Evolutionary conservation across 2,329 filamentous ascomycete species (phyloP).

Genomic region (Fusarium nanum): DNA sequence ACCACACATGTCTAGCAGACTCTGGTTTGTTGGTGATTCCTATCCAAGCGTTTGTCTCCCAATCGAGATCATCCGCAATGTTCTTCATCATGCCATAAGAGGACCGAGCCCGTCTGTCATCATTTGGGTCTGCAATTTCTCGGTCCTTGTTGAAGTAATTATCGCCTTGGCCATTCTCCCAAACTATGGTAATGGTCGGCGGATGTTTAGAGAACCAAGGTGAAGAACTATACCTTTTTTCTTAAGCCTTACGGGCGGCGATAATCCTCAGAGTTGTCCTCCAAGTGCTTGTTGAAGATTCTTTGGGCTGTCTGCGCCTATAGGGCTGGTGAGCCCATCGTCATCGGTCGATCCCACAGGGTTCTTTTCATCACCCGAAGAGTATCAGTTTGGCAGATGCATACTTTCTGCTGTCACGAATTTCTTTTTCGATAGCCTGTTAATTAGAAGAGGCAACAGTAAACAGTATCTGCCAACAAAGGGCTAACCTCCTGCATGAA

Average conservation of each 20-base stretch:
- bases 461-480: neutral
- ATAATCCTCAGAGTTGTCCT: conserved; percentile 10
- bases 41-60: no score
- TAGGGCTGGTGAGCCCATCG: no score
- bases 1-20: no score
- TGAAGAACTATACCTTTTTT: conserved; percentile 8
- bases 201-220: fast-evolving
- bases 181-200: neutral
- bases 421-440: neutral
- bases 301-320: neutral
- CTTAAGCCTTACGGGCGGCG: conserved; percentile 10
- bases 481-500: neutral
- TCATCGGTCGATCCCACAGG: no score
- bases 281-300: conserved; percentile 5
- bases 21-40: no score
- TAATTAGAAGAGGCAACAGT: neutral
- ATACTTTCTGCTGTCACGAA: neutral
- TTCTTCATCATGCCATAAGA: no score
- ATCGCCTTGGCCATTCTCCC: conserved; percentile 57
- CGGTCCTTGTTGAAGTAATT: conserved; percentile 51
- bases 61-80: no score
- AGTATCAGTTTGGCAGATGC: neutral
- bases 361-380: no score
- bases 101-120: no score
- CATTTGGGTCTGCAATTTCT: no score